These are phyloP conservation scores for Fusarium sterilihyphosum DNA, from an alignment of 2,329 filamentous ascomycete species.

Conservation along the genomic window DNA sequence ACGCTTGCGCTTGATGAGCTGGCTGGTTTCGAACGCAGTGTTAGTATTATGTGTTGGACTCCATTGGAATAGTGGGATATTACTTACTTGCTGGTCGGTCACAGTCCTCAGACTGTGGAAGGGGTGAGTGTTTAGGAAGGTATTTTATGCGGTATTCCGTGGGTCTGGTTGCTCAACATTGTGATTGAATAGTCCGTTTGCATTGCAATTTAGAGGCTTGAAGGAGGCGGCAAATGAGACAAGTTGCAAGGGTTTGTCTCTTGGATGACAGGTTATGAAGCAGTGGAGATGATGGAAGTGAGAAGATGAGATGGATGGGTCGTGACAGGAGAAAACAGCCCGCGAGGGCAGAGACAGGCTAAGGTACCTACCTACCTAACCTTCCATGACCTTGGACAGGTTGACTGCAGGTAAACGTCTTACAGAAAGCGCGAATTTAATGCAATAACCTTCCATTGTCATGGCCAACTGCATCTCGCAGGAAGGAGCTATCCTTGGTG, in stretches of 20 bases:
- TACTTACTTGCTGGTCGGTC: neutral
- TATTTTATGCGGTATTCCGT: neutral
- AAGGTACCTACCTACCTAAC: neutral
- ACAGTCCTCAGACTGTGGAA: neutral
- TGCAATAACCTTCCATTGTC: neutral
- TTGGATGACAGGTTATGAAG: neutral
- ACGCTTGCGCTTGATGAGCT: neutral
- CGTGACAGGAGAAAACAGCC: neutral
- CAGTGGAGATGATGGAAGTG: neutral
- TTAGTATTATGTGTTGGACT: neutral
- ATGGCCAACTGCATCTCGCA: slow-evolving; percentile 28
- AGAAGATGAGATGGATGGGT: neutral
- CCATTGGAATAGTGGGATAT: neutral
- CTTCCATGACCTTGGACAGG: neutral
- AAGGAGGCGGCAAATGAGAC: neutral
- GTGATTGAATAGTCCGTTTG: neutral
- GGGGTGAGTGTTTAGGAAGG: neutral
- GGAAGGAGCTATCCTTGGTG: slow-evolving; percentile 13
- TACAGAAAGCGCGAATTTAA: neutral
- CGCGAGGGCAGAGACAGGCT: neutral
- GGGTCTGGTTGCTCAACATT: neutral
- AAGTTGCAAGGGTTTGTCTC: neutral
- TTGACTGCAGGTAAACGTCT: neutral
- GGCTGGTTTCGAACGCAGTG: neutral
- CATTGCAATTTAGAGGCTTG: neutral